Conservation (phyloP, 2,329 filamentous ascomycete species). For the Pseudogymnoascus sp. region DNA sequence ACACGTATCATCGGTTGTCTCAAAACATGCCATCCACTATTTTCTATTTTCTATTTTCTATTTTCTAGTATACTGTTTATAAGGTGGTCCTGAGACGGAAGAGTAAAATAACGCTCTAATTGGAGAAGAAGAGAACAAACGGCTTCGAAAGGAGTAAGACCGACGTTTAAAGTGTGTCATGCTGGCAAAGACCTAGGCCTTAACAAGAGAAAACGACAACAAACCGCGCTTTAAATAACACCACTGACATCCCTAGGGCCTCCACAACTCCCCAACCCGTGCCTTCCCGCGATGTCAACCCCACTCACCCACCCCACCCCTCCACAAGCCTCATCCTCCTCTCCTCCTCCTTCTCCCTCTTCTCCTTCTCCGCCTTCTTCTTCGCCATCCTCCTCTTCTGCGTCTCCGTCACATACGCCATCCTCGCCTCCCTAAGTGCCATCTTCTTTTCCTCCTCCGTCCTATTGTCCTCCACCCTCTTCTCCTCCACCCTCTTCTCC, state of each 20-base stretch:
- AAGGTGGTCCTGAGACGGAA: background rate
- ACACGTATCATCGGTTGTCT: background rate
- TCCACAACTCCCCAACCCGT: background rate
- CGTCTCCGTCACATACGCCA: background rate
- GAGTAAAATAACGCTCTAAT: too few species aligned
- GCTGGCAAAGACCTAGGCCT: background rate
- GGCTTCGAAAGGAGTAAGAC: background rate
- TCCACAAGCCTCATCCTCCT: background rate
- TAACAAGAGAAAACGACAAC: background rate
- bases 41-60: background rate
- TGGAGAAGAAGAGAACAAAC: background rate
- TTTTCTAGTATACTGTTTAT: background rate
- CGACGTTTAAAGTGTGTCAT: background rate
- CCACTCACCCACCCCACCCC: background rate
- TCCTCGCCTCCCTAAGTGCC: background rate
- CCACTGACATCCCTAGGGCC: background rate
- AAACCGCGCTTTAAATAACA: background rate
- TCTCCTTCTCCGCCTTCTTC: background rate
- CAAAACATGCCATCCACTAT: background rate
- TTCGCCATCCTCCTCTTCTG: background rate
- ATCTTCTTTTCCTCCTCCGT: background rate
- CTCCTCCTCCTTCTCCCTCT: background rate
- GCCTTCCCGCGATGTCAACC: too few species aligned
- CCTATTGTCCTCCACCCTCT: background rate
- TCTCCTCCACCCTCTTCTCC: background rate